These are phyloP conservation scores for Hypholoma sublateritium DNA, from an alignment of 768 basidiomycete species.

Conservation along the genomic window DNA sequence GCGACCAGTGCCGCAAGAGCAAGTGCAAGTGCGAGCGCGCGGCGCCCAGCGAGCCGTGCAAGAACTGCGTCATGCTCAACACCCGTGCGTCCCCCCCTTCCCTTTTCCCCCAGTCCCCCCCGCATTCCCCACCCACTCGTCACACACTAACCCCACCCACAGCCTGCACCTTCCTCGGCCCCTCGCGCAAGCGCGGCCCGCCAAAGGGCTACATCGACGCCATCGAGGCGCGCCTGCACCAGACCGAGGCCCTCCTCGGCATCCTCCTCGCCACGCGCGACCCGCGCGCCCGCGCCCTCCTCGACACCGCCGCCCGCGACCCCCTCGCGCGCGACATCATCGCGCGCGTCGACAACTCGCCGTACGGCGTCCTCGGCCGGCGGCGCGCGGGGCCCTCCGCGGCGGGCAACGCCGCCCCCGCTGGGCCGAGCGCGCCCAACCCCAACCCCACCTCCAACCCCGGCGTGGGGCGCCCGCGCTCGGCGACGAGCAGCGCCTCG, in stretches of 20 bases:
- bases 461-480: constrained; percentile 36
- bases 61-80: constrained; percentile 71
- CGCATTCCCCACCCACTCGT: not conserved
- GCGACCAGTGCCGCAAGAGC: constrained; percentile 87
- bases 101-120: not conserved
- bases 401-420: no score
- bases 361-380: constrained; percentile 76
- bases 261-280: constrained; percentile 63
- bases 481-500: no score
- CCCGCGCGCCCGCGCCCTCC: constrained; percentile 39
- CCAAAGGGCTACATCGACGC: constrained; percentile 96
- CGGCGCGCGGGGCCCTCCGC: constrained; percentile 36
- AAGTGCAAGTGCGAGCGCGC: constrained; percentile 87
- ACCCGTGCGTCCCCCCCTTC: constrained; percentile 49
- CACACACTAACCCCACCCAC: constrained; percentile 2
- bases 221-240: constrained; percentile 87
- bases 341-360: constrained; percentile 75
- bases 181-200: constrained; percentile 80
- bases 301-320: constrained; percentile 49
- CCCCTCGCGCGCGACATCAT: constrained; percentile 79
- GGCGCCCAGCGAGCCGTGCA: constrained; percentile 62
- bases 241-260: constrained; percentile 87
- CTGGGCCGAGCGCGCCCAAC: no score
- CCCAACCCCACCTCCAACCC: no score
- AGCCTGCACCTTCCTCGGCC: constrained; percentile 80